Evolutionary conservation across 2,329 filamentous ascomycete species (phyloP).

Genomic region (Phoma sp.): DNA sequence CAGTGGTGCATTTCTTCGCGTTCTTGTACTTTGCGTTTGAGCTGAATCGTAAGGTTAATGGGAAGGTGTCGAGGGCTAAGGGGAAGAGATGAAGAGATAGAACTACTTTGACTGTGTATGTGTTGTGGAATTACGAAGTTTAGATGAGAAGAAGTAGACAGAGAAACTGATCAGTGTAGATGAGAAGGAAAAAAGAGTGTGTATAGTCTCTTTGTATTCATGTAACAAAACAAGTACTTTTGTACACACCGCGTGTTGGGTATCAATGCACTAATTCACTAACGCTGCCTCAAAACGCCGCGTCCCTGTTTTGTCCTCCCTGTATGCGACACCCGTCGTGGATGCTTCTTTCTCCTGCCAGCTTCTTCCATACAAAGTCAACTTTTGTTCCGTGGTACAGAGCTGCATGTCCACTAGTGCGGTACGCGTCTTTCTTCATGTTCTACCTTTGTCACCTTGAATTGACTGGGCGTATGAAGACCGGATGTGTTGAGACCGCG

Average conservation of each 20-base stretch:
- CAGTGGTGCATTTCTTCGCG: neutral
- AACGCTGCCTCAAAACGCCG: neutral
- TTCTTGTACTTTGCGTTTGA: neutral
- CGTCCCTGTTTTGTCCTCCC: neutral
- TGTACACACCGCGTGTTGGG: neutral
- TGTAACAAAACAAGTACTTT: neutral
- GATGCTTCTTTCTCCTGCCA: neutral
- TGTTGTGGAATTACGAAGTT: too few species aligned
- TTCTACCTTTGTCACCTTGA: neutral
- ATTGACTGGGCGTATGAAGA: neutral
- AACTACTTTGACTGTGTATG: too few species aligned
- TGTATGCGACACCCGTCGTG: neutral
- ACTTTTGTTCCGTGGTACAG: neutral
- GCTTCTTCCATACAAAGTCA: neutral
- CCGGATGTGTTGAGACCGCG: neutral
- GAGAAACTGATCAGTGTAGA: too few species aligned
- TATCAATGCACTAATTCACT: neutral
- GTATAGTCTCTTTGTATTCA: neutral
- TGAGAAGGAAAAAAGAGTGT: too few species aligned
- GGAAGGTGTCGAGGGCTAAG: neutral
- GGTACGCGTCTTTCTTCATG: neutral
- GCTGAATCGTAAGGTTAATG: neutral
- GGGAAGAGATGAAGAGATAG: too few species aligned
- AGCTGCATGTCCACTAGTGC: neutral
- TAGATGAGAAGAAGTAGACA: too few species aligned